Percentiles rank a stretch among this genome's conserved stretches.
phyloP scores from a whole-genome alignment of 2,329 filamentous ascomycete genomes.

The Arthrobotrys musiformis region DNA sequence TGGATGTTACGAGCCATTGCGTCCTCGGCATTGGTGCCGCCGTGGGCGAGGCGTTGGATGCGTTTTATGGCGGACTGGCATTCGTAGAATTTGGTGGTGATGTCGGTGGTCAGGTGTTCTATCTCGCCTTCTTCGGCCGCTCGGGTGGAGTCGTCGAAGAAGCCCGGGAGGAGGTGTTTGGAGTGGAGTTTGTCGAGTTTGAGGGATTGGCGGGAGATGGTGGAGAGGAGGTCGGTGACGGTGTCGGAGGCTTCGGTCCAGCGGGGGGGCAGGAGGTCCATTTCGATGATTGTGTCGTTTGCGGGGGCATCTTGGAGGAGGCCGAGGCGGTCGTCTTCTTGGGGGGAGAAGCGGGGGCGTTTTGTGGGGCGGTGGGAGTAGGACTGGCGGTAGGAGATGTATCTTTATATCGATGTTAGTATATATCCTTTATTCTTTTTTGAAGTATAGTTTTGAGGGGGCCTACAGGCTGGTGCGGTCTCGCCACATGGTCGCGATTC shows the following conservation, averaged over 20 bases:
- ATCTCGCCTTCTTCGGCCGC: slow-evolving; percentile 88
- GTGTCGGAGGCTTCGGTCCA: slow-evolving; percentile 97
- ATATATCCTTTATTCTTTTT: neutral
- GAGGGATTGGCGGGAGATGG: slow-evolving; percentile 84
- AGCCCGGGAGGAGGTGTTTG: slow-evolving; percentile 95
- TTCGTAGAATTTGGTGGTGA: slow-evolving; percentile 87
- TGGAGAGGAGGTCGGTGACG: slow-evolving; percentile 81
- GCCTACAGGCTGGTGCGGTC: slow-evolving; percentile 97
- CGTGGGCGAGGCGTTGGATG: slow-evolving; percentile 83
- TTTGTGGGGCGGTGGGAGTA: slow-evolving; percentile 94
- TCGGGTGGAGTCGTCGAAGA: slow-evolving; percentile 91
- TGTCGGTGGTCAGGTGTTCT: slow-evolving; percentile 86
- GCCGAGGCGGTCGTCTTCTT: slow-evolving; percentile 76
- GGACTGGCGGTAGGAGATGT: slow-evolving; percentile 98
- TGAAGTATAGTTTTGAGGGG: no score
- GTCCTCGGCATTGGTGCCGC: slow-evolving; percentile 82
- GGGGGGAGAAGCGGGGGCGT: slow-evolving; percentile 75
- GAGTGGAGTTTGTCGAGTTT: slow-evolving; percentile 92
- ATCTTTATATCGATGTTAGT: slow-evolving; percentile 68
- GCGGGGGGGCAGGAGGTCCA: slow-evolving; percentile 92
- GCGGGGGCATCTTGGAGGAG: slow-evolving; percentile 78
- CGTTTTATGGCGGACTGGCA: slow-evolving; percentile 90
- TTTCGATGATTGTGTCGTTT: slow-evolving; percentile 82
- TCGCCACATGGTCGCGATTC: slow-evolving; percentile 86
- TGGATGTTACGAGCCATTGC: slow-evolving; percentile 97